Conservation (phyloP, 2,329 filamentous ascomycete genomes). For the Didymella pomorum region DNA sequence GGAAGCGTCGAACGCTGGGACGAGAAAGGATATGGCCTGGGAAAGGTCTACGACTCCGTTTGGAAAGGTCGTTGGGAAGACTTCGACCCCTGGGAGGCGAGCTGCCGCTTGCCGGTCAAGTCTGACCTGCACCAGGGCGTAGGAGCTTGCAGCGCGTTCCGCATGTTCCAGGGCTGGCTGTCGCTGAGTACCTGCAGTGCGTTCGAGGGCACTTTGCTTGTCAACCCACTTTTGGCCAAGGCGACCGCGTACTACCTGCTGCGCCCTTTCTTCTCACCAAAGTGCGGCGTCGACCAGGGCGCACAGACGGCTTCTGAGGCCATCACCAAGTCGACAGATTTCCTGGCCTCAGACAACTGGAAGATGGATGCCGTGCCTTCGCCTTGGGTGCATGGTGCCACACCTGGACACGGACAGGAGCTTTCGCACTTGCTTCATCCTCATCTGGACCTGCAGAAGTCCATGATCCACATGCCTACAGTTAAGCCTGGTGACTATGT, state of each 20-base stretch:
- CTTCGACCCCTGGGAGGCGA: conserved; percentile 84
- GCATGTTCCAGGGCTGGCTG: conserved; percentile 91
- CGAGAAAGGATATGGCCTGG: conserved; percentile 66
- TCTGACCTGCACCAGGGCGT: conserved; percentile 82
- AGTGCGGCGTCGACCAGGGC: conserved; percentile 47
- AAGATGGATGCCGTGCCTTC: conserved; percentile 61
- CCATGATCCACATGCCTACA: conserved; percentile 75
- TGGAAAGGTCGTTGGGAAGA: conserved; percentile 79
- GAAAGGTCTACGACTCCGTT: conserved; percentile 75
- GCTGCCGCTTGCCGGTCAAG: conserved; percentile 70
- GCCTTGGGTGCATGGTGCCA: conserved; percentile 73
- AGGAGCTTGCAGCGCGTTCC: conserved; percentile 83
- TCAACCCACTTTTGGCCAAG: conserved; percentile 79
- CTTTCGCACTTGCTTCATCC: conserved; percentile 71
- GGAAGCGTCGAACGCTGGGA: conserved; percentile 62
- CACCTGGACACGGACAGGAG: conserved; percentile 73
- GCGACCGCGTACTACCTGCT: conserved; percentile 83
- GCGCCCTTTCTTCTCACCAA: conserved; percentile 78
- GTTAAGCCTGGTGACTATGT: conserved; percentile 79
- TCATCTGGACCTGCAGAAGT: conserved; percentile 70
- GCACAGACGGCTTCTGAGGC: conserved; percentile 45
- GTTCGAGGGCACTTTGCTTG: conserved; percentile 78
- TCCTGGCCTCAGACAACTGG: conserved; percentile 68
- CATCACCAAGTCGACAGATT: conserved; percentile 48
- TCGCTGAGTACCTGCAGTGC: conserved; percentile 77